Conservation (phyloP, 2,329 filamentous ascomycete species). For the Thermoascus crustaceus region DNA sequence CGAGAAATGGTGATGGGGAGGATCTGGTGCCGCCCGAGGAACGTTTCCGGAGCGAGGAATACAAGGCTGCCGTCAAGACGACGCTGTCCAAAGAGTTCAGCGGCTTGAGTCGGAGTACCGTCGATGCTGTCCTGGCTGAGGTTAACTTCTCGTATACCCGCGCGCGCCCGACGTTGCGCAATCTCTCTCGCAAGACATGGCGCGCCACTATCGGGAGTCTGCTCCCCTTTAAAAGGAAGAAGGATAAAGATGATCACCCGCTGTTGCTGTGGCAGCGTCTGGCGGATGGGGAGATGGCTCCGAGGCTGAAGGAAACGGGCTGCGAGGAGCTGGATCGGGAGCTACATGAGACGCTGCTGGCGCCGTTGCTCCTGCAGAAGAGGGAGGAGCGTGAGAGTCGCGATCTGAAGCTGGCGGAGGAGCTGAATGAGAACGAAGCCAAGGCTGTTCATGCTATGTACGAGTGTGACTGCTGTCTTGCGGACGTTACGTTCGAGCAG, state of each 20-base stretch:
- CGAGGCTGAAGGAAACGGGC: conserved; percentile 34
- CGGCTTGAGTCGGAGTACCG: conserved; percentile 33
- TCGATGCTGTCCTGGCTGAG: conserved; percentile 42
- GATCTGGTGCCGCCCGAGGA: conserved; percentile 32
- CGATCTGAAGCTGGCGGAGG: conserved; percentile 33
- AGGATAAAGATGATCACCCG: conserved; percentile 32
- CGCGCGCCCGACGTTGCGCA: conserved; percentile 36
- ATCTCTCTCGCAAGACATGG: conserved; percentile 38
- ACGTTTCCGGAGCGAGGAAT: conserved; percentile 36
- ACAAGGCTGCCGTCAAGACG: conserved; percentile 33
- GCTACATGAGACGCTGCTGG: conserved; percentile 29
- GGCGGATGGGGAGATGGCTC: conserved; percentile 22
- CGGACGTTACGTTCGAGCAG: conserved; percentile 41
- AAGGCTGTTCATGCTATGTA: conserved; percentile 33
- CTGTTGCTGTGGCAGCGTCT: conserved; percentile 32
- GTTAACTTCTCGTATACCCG: conserved; percentile 39
- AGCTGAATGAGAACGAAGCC: conserved; percentile 38
- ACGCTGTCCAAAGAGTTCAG: conserved; percentile 37
- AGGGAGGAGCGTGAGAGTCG: conserved; percentile 28
- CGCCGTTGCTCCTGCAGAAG: conserved; percentile 27
- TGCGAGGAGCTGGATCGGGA: conserved; percentile 38
- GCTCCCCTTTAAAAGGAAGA: conserved; percentile 34
- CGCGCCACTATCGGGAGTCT: conserved; percentile 36
- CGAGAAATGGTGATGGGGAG: conserved; percentile 7
- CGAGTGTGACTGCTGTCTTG: conserved; percentile 43